A percentile compares a stretch with the other conserved stretches of the same genome.
phyloP scores from a whole-genome alignment of 768 basidiomycete species.

The Macrolepiota albuminosa region DNA sequence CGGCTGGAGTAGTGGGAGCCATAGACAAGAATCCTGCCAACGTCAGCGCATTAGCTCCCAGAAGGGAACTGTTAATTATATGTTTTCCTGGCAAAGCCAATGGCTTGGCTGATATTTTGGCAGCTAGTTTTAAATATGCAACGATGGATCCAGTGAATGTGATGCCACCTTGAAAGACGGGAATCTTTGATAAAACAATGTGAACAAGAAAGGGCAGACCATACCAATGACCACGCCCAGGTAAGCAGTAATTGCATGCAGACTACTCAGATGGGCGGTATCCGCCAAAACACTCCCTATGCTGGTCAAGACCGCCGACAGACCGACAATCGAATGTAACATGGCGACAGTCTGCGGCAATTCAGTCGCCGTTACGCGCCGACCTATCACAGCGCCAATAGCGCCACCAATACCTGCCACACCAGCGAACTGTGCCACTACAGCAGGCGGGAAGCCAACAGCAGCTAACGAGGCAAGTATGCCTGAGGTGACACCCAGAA shows the following conservation, averaged over 20 bases:
- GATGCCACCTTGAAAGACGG: conserved; percentile 51
- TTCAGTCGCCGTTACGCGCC: conserved; percentile 83
- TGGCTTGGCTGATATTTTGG: conserved; percentile 73
- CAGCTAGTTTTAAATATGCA: conserved; percentile 85
- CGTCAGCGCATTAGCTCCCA: conserved; percentile 65
- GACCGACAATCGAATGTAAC: conserved; percentile 84
- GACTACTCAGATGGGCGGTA: conserved; percentile 57
- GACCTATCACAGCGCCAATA: conserved; percentile 68
- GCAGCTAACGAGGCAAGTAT: conserved; percentile 77
- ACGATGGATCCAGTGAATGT: conserved; percentile 90
- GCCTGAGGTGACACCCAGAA: conserved; percentile 80
- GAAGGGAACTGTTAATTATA: conserved; percentile 63
- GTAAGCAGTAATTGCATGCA: conserved; percentile 83
- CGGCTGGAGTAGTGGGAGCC: conserved; percentile 62
- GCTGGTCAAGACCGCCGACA: conserved; percentile 84
- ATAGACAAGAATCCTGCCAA: conserved; percentile 76
- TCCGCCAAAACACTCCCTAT: conserved; percentile 78
- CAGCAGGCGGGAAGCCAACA: conserved; percentile 74
- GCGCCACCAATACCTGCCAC: conserved; percentile 72
- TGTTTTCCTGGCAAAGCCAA: conserved; percentile 74
- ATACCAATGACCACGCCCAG: conserved; percentile 78
- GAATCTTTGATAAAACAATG: not conserved
- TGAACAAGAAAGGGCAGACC: conserved; percentile 2
- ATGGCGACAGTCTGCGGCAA: conserved; percentile 78
- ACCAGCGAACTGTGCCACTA: conserved; percentile 73